Evolutionary conservation across 805 yeast species (phyloP), one percentile per base, ranked within the genome.

Genomic region (Metschnikowia baotianmanensis): DNA sequence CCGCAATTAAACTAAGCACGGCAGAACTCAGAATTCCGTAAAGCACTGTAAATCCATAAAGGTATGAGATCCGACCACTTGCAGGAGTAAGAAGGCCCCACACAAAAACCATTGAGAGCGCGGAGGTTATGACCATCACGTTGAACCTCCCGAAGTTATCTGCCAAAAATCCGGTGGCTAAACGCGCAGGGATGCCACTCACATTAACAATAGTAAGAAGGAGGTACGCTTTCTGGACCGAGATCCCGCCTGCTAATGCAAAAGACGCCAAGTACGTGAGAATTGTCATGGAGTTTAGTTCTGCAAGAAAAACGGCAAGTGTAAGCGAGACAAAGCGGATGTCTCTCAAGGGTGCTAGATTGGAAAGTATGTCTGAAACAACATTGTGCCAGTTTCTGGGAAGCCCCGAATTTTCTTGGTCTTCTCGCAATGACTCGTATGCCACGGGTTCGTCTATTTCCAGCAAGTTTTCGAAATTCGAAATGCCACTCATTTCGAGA

Each of bases 1-100:
- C 80, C 0, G 91, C 88, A 1, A 83, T 74, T 34, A 84, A 52
- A 0, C 86, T 72, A 26, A 85, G 62, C 3, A 83, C 77, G n/a
- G 85, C 76, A 3, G 88, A 80, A 20, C 77, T 68, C 42, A 75
- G 71, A 49, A 81, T 74, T 0, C 89, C 89, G 52, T 74, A 77
- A 3, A 75, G 39, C 1, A 69, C 73, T 5, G 81, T 62, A 55
- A 81, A 83, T 0, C 69, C 67, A 48, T 78, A 74, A 38, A 82
- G 58, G 0, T 67, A 72, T 2, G 43, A 33, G 12, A 40, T 39
- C 20, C 44, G 39, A 47, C 61, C 44, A 51, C 52, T 18, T 69
- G 78, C 64, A 1, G 55, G 55, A 10, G 52, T 35, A 26, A 43
- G 47, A 34, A 54, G 32, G 13, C 56, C 57, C 26, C 69, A 53